A percentile compares a stretch with the other conserved stretches of the same genome.
Conservation (phyloP, 352 stramenopile genomes). For the Phytophthora fragariaefolia region DNA sequence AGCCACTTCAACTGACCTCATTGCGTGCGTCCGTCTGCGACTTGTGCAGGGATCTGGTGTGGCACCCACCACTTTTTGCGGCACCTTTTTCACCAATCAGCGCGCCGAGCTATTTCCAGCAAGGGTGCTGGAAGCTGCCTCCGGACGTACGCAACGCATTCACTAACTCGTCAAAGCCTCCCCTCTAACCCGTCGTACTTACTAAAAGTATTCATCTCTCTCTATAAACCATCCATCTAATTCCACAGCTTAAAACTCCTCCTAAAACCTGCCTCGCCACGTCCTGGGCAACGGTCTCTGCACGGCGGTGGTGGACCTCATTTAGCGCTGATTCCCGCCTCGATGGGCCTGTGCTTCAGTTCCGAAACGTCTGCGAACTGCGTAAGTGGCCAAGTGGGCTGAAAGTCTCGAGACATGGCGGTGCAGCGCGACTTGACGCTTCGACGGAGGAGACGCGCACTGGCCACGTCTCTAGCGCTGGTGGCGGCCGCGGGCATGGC, state of each 20-base stretch:
- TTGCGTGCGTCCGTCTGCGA: too few species aligned
- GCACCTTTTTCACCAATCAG: neutral
- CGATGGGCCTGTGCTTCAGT: conserved; percentile 7
- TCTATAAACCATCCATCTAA: neutral
- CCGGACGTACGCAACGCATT: neutral
- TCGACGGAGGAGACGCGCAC: neutral
- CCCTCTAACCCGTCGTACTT: neutral
- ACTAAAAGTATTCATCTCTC: neutral
- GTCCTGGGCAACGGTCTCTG: conserved; percentile 7
- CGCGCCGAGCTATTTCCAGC: neutral
- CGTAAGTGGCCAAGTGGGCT: neutral
- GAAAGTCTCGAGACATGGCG: too few species aligned
- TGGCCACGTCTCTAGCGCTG: conserved; percentile 10
- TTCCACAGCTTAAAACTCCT: too few species aligned
- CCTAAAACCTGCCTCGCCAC: neutral
- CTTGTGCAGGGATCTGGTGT: neutral
- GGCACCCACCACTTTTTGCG: neutral
- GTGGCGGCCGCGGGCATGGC: conserved; percentile 7
- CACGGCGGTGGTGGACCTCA: neutral
- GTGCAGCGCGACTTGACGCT: neutral
- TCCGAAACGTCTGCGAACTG: conserved; percentile 2
- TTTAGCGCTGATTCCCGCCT: neutral
- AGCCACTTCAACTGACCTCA: too few species aligned
- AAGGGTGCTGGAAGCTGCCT: neutral
- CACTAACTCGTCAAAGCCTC: neutral